Conservation (phyloP, 1,284 basidiomycete species). For the Cystobasidium sp. region DNA sequence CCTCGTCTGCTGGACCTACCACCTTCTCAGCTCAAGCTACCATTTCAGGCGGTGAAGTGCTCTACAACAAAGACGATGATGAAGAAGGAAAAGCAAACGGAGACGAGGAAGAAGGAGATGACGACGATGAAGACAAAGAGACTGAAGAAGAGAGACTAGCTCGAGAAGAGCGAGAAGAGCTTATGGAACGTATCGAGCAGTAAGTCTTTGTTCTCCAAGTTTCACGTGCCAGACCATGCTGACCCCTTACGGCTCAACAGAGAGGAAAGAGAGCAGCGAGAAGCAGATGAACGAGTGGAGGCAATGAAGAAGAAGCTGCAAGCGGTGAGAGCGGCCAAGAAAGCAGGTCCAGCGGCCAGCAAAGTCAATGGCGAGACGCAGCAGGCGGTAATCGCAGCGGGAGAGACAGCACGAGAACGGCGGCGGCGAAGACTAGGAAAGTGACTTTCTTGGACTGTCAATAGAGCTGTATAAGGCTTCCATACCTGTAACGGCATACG, state of each 20-base stretch:
- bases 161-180: slow-evolving; percentile 43
- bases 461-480: too few species aligned
- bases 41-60: slow-evolving; percentile 27
- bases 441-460: background rate
- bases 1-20: slow-evolving; percentile 16
- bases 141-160: slow-evolving; percentile 40
- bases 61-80: slow-evolving; percentile 25
- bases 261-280: slow-evolving; percentile 33
- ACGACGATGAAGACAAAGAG: slow-evolving; percentile 37
- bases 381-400: background rate
- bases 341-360: background rate
- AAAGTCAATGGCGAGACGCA: slow-evolving; percentile 14
- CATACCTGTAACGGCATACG: too few species aligned
- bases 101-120: slow-evolving; percentile 34
- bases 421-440: slow-evolving; percentile 26
- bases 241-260: background rate
- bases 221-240: too few species aligned
- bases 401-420: slow-evolving; percentile 19
- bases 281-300: slow-evolving; percentile 44
- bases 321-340: slow-evolving; percentile 23
- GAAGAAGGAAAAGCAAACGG: slow-evolving; percentile 12
- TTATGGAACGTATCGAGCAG: slow-evolving; percentile 44
- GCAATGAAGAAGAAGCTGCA: slow-evolving; percentile 29
- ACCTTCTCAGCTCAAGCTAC: slow-evolving; percentile 28
- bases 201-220: too few species aligned